These are phyloP conservation scores for Diaporthe ampelina DNA, from an alignment of 2,329 filamentous ascomycete genomes.

Conservation along the genomic window DNA sequence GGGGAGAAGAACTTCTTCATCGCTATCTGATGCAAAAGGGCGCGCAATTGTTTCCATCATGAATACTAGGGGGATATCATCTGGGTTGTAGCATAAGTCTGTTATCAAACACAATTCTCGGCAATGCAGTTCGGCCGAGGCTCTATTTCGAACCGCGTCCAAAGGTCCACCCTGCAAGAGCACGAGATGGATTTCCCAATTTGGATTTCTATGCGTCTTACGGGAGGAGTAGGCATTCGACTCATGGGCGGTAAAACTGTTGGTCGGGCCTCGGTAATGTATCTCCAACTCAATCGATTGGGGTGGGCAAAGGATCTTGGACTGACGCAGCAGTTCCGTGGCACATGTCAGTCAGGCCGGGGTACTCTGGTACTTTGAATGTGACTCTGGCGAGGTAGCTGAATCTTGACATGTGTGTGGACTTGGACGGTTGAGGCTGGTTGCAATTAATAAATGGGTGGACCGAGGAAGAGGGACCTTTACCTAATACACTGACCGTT, in stretches of 20 bases:
- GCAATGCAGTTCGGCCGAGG: background rate
- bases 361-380: background rate
- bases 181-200: background rate
- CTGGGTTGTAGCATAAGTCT: background rate
- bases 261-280: constrained; percentile 21
- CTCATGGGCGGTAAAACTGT: background rate
- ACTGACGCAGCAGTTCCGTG: background rate
- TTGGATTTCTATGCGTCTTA: constrained; percentile 16
- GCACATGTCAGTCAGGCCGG: background rate
- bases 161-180: background rate
- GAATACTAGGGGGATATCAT: background rate
- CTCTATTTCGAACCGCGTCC: background rate
- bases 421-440: background rate
- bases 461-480: background rate
- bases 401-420: background rate
- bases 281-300: background rate
- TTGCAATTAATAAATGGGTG: background rate
- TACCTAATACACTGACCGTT: background rate
- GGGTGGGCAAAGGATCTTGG: background rate
- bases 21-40: constrained; percentile 58
- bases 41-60: background rate
- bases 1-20: constrained; percentile 90
- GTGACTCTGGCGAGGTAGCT: too few relatives aligned
- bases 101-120: background rate
- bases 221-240: background rate